Percentiles rank a stretch among this genome's conserved stretches.
Conservation (phyloP, 1,139 yeast genomes). For the Geotrichum histeridarum region DNA sequence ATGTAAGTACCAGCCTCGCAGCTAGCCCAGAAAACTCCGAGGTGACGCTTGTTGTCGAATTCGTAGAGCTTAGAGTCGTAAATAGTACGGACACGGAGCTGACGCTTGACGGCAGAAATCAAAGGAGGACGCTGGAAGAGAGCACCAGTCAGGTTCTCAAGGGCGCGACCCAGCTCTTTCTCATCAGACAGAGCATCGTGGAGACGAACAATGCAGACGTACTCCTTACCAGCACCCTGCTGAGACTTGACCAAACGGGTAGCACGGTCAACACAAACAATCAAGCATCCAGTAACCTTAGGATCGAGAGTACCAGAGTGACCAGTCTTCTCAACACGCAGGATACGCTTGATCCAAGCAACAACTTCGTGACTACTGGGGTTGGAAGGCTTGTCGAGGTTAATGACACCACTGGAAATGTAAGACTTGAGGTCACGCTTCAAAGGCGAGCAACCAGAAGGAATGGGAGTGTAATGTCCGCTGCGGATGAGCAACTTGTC, state of each 20-base stretch:
- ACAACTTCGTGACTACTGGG: slow-evolving; percentile 98
- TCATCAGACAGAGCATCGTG: slow-evolving; percentile 90
- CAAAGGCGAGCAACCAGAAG: slow-evolving; percentile 89
- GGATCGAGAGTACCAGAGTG: slow-evolving; percentile 99
- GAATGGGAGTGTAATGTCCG: slow-evolving; percentile 95
- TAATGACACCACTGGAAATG: slow-evolving; percentile 90
- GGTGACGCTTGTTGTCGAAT: slow-evolving; percentile 92
- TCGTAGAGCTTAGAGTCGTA: slow-evolving; percentile 93
- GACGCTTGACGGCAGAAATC: slow-evolving; percentile 98
- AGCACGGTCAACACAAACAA: slow-evolving; percentile 96
- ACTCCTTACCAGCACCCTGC: slow-evolving; percentile 99
- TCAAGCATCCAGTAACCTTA: slow-evolving; percentile 88
- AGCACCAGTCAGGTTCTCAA: slow-evolving; percentile 97
- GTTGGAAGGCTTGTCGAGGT: slow-evolving; percentile 94
- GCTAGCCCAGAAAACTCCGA: slow-evolving; percentile 98
- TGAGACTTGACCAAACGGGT: slow-evolving; percentile 96
- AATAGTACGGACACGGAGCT: slow-evolving; percentile 94
- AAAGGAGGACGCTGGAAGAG: slow-evolving; percentile 98
- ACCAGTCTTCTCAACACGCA: slow-evolving; percentile 95
- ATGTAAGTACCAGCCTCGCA: slow-evolving; percentile 99
- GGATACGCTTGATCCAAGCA: slow-evolving; percentile 96
- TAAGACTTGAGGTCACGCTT: slow-evolving; percentile 90
- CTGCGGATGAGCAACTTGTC: slow-evolving; percentile 92
- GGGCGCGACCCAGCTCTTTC: slow-evolving; percentile 79
- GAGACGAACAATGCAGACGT: slow-evolving; percentile 92